phyloP scores from a whole-genome alignment of 1,284 basidiomycete species.

The Retiboletus flavoniger region DNA sequence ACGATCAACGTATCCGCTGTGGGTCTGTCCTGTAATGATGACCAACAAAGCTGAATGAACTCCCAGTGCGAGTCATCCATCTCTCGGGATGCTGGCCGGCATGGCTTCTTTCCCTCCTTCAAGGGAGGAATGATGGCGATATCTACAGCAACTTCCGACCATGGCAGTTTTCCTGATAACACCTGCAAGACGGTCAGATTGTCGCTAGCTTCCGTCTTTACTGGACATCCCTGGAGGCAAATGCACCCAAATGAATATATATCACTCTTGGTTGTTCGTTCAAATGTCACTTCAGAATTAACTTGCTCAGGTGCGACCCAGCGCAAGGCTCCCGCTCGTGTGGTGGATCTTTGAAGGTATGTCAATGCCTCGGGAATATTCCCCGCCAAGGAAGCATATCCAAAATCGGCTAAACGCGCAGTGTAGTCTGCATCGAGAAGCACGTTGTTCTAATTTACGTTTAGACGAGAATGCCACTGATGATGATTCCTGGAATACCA shows the following conservation, averaged over 20 bases:
- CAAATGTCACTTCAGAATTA: neutral
- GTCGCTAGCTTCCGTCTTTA: neutral
- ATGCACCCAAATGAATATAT: conserved; percentile 10
- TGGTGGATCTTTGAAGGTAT: too few relatives aligned
- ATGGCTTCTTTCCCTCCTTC: neutral
- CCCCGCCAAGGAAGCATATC: neutral
- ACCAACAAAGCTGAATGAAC: too few relatives aligned
- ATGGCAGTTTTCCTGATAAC: too few relatives aligned
- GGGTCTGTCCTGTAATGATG: neutral
- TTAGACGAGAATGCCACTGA: neutral
- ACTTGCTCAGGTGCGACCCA: conserved; percentile 6
- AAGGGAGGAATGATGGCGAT: neutral
- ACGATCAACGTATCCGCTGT: neutral
- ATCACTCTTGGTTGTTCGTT: conserved; percentile 1
- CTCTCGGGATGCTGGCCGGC: neutral
- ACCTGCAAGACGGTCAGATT: neutral
- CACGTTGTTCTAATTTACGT: conserved; percentile 3
- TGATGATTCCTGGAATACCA: neutral
- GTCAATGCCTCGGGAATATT: neutral
- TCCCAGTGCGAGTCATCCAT: conserved; percentile 7
- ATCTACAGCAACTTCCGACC: neutral
- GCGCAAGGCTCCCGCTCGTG: neutral
- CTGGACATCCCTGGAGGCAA: conserved; percentile 1
- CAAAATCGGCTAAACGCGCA: too few relatives aligned
- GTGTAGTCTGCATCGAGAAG: conserved; percentile 9